phyloP scores from a whole-genome alignment of 2,329 filamentous ascomycete species.

The Myriosclerotinia scirpicola region DNA sequence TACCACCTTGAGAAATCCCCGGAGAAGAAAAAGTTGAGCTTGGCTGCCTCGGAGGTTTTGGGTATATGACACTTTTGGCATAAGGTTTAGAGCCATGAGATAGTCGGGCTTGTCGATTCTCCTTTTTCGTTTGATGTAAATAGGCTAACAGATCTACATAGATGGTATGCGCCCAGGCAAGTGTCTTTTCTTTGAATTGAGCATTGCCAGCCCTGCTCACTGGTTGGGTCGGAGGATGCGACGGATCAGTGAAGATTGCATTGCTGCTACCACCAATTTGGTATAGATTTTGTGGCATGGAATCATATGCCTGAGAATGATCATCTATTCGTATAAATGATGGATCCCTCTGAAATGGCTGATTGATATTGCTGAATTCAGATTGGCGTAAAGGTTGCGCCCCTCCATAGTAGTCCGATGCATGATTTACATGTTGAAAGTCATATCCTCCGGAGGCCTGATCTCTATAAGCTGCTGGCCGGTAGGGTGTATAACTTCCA shows the following conservation, averaged over 20 bases:
- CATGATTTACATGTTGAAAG: constrained; percentile 11
- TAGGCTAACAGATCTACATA: constrained; percentile 70
- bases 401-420: constrained; percentile 19
- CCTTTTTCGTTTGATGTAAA: constrained; percentile 59
- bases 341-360: constrained; percentile 10
- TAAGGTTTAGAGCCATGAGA: constrained; percentile 42
- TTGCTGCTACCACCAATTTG: constrained; percentile 18
- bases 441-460: constrained; percentile 43
- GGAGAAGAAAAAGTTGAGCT: constrained; percentile 32
- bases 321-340: constrained; percentile 12
- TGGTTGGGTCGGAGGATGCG: constrained; percentile 33
- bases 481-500: constrained; percentile 55
- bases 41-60: constrained; percentile 46
- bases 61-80: constrained; percentile 55
- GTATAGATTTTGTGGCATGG: constrained; percentile 19
- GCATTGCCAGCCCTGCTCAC: constrained; percentile 38
- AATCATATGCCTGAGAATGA: constrained; percentile 18
- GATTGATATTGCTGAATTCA: constrained; percentile 22
- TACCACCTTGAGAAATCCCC: neutral
- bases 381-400: constrained; percentile 21
- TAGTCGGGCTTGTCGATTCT: constrained; percentile 41
- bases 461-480: constrained; percentile 57
- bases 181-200: constrained; percentile 66
- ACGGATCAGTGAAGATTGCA: constrained; percentile 25
- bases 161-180: constrained; percentile 68